Evolutionary conservation across 129 eudicot genomes (phyloP), one percentile per base, ranked within the genome.

Genomic region (Pittosporum tobira): DNA sequence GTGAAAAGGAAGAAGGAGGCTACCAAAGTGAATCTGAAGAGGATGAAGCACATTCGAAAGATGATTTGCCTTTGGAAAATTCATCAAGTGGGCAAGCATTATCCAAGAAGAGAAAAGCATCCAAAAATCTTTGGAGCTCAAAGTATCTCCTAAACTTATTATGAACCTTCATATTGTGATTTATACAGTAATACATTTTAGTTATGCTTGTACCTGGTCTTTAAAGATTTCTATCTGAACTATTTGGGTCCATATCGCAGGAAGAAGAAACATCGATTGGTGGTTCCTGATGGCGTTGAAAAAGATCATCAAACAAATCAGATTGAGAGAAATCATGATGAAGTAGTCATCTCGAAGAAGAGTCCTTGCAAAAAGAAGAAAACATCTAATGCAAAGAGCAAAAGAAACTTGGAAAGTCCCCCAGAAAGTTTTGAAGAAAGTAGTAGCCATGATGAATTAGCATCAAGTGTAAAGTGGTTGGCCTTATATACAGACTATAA

Each of bases 1-100:
- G 79, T 73, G 94, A 74, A 27, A 77, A 81, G 62, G 96, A 84
- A 80, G 75, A 73, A 59, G 88, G 84, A 48, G 99, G 94, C 15
- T 81, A 79, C 75, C 69, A 70, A 67, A 84, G 91, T 87, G 86
- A 79, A 52, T 55, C 59, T 7, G 83, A 75, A 51, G 76, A 72
- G 27, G 68, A 55, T 20, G 77, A 69, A 50, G 79, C 69, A 51
- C 72, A 59, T 67, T 51, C 50, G 23, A 74, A 64, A 66, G n/a
- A n/a, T n/a, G n/a, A n/a, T n/a, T n/a, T n/a, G n/a, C n/a, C n/a
- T n/a, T n/a, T n/a, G n/a, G 70, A 73, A 55, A 67, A 69, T 56
- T 57, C 80, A 28, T 62, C 74, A 15, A 55, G 36, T 55, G 70
- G 63, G 14, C 72, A 73, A 66, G 71, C 62, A 25, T 63, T 53